Base-by-base conservation (phyloP, 768 basidiomycete species). In the Mycena capillaripes region DNA sequence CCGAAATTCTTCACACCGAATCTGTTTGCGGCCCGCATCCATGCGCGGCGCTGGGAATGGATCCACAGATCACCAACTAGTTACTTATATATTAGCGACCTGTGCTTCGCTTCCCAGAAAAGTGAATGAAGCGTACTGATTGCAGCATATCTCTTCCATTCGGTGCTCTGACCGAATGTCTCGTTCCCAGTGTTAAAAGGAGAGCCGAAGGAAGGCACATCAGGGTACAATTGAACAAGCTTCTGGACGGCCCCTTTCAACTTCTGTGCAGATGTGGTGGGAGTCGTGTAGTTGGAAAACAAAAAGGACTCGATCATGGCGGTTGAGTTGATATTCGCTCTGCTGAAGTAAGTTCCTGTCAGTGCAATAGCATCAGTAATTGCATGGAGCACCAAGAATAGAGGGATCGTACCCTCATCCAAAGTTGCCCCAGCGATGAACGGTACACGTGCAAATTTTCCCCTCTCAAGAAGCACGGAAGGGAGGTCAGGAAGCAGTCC, bases 121-220 rank as follows among this genome's bases (percentile, higher is more conserved):
- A 52, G 25, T 12, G 25, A 53, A 25, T 8, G 8, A 53, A 14
- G 52, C 65, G 38, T 40, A 82, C 81, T 21, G 11, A 85, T 76
- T 11, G 83, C 78, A 2, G 83, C 73, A 23, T 73, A 76, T 34
- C 84, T 81, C 65, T 87, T 86, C 71, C 77, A 86, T 8, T 79
- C 76, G 23, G 76, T 63, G 14, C 78, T 78, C 7, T 84, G 76
- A 0, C 85, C 85, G 67, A 87, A 87, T 0, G 84, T 85, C 30
- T 86, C 27, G 36, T 68, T 68, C 0, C 55, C 55, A 6, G 66
- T 59, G n/a, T 40, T 36, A 21, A 38, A 69, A 5, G 58, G 67
- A 8, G 48, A 61, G 4, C 67, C 67, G 19, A 68, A 16, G 3
- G 34, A 57, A 9, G 66, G 66, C 21, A 52, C 14, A 19, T 68